phyloP scores from a whole-genome alignment of 352 stramenopile species.

The Phytophthora palmivora region DNA sequence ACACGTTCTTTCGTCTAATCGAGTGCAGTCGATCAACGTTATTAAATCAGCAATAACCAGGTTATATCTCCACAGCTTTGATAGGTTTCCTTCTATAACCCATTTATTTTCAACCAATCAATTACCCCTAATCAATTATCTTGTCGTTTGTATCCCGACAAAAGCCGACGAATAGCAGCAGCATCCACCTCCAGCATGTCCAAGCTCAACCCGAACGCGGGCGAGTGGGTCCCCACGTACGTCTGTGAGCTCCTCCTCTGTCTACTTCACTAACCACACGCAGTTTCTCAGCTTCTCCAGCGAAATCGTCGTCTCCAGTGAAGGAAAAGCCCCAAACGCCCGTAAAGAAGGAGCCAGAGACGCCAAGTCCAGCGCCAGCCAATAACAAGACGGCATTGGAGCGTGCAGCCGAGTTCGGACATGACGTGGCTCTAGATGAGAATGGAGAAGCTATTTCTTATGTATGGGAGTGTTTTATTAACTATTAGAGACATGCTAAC shows the following conservation, averaged over 20 bases:
- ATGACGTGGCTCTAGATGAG: slow-evolving; percentile 28
- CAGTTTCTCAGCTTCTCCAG: slow-evolving; percentile 44
- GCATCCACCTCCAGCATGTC: slow-evolving; percentile 35
- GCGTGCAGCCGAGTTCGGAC: slow-evolving; percentile 15
- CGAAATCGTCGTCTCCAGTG: slow-evolving; percentile 19
- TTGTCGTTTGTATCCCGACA: slow-evolving; percentile 12
- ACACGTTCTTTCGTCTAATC: not conserved
- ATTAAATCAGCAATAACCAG: not conserved
- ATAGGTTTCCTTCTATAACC: not conserved
- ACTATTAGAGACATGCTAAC: not conserved
- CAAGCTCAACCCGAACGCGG: slow-evolving; percentile 84
- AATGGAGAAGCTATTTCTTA: slow-evolving; percentile 44
- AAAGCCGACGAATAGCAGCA: slow-evolving; percentile 8
- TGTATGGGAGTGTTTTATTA: slow-evolving; percentile 19
- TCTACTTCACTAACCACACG: slow-evolving; percentile 1
- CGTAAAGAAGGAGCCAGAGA: slow-evolving; percentile 17
- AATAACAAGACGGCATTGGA: slow-evolving; percentile 31
- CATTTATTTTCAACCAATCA: slow-evolving; percentile 7
- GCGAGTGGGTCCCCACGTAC: slow-evolving; percentile 82
- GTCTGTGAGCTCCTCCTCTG: slow-evolving; percentile 6
- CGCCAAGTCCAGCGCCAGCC: not conserved
- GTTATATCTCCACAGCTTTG: not conserved
- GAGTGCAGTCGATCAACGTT: not conserved
- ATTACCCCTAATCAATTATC: not conserved
- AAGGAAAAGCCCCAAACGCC: slow-evolving; percentile 18